These are phyloP conservation scores for Xylaria sp. DNA, from an alignment of 2,329 filamentous ascomycete genomes.

Conservation along the genomic window DNA sequence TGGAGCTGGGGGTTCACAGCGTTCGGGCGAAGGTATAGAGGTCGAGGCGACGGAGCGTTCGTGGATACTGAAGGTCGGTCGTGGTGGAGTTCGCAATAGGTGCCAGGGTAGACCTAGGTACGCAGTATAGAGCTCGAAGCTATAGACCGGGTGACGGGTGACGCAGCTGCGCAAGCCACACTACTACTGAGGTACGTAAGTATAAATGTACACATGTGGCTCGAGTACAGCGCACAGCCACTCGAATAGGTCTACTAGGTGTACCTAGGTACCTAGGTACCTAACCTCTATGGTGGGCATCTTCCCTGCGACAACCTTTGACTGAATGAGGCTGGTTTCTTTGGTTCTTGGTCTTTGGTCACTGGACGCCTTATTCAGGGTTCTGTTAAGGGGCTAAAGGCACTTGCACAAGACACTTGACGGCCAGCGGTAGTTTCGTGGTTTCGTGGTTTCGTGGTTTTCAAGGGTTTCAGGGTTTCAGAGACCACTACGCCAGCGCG, in stretches of 20 bases:
- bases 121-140: constrained; percentile 17
- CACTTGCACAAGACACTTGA: constrained; percentile 16
- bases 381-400: too few relatives aligned
- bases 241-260: too few relatives aligned
- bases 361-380: too few relatives aligned
- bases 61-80: constrained; percentile 9
- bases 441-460: too few relatives aligned
- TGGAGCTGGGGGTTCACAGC: background rate
- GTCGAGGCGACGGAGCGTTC: constrained; percentile 3
- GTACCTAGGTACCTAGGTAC: background rate
- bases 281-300: background rate
- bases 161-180: constrained; percentile 30
- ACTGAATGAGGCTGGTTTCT: background rate
- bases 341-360: constrained; percentile 4
- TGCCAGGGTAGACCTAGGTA: background rate
- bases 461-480: too few relatives aligned
- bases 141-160: constrained; percentile 13
- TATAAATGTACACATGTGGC: background rate
- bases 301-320: background rate
- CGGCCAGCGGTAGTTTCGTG: too few relatives aligned
- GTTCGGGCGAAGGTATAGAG: background rate
- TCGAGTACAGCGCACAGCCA: background rate
- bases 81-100: constrained; percentile 17
- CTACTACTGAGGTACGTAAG: background rate
- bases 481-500: background rate